Evolutionary conservation across 179 eudicot genomes (phyloP).

Genomic region (Vitellaria paradoxa): DNA sequence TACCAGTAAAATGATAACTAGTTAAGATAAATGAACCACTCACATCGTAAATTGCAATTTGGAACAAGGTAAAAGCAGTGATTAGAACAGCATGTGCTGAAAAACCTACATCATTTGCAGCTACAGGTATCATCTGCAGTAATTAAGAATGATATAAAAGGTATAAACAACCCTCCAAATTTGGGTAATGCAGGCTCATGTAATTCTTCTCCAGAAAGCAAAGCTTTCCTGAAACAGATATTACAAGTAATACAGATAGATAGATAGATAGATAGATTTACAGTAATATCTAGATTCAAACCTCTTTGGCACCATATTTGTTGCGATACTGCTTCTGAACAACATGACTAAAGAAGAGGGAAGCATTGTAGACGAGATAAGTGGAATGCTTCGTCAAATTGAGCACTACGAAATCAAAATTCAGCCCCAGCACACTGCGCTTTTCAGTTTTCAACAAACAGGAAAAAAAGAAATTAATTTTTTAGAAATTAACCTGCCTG

Average conservation of each 20-base stretch:
- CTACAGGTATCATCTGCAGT: constrained; percentile 97
- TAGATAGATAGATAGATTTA: background rate
- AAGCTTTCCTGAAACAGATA: too few species aligned
- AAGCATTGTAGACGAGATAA: constrained; percentile 75
- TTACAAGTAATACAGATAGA: too few species aligned
- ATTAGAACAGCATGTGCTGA: constrained; percentile 80
- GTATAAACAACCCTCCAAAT: background rate
- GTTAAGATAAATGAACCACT: constrained; percentile 18
- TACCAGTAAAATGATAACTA: background rate
- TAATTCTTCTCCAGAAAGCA: background rate
- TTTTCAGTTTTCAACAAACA: background rate
- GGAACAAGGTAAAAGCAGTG: constrained; percentile 73
- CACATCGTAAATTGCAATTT: constrained; percentile 82
- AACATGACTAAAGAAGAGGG: constrained; percentile 76
- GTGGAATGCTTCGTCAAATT: constrained; percentile 86
- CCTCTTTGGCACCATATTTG: constrained; percentile 69
- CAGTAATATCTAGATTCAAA: constrained; percentile 2
- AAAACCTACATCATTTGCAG: constrained; percentile 91
- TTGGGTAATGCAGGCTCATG: background rate
- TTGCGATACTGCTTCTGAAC: constrained; percentile 77
- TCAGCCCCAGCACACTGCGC: constrained; percentile 85
- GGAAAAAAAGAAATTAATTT: background rate
- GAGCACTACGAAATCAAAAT: constrained; percentile 81
- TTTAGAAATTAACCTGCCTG: background rate
- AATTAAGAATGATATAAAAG: background rate